Evolutionary conservation across 2,329 filamentous ascomycete genomes (phyloP).

Genomic region (Colletotrichum sp.): DNA sequence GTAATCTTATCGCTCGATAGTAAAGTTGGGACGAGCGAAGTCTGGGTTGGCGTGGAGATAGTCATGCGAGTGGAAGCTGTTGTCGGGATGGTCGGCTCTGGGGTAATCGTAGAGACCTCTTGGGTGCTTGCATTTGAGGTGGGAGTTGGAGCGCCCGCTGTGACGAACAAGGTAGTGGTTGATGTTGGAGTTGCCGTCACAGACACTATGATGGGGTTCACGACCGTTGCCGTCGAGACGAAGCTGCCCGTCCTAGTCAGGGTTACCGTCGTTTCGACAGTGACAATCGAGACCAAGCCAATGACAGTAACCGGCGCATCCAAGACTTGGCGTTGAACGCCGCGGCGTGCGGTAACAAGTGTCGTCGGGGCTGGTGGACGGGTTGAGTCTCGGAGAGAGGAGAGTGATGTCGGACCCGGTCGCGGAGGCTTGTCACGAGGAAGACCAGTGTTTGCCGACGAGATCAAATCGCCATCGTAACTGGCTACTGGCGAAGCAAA

Average conservation of each 20-base stretch:
- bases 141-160: background rate
- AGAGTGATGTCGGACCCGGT: background rate
- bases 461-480: background rate
- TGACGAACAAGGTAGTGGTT: constrained; percentile 15
- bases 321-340: background rate
- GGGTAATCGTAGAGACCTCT: background rate
- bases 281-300: background rate
- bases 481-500: background rate
- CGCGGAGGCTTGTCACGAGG: background rate
- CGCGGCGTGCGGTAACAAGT: background rate
- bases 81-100: background rate
- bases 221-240: constrained; percentile 4
- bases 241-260: background rate
- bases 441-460: background rate
- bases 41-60: background rate
- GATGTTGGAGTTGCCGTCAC: constrained; percentile 14
- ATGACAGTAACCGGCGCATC: background rate
- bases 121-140: background rate
- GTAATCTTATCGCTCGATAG: background rate
- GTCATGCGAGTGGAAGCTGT: background rate
- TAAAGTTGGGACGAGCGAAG: background rate
- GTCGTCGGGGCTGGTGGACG: background rate
- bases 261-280: constrained; percentile 13
- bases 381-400: background rate
- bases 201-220: constrained; percentile 18